Evolutionary conservation across 805 yeast species (phyloP).

Genomic region (Ogataea siamensis): DNA sequence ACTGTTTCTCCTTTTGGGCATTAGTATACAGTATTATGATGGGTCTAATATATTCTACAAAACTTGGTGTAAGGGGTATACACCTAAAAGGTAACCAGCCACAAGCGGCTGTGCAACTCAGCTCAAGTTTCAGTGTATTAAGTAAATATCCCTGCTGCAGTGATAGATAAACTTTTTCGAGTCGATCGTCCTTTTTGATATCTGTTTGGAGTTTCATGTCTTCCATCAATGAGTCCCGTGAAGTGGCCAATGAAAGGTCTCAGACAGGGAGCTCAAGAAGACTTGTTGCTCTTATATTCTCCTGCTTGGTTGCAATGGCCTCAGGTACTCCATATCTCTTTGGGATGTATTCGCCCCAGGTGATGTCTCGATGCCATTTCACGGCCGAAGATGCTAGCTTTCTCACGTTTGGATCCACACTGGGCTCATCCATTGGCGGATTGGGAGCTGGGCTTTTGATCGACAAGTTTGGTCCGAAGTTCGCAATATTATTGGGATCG

Average conservation of each 20-base stretch:
- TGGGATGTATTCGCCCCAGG: slow-evolving; percentile 75
- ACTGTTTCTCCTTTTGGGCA: slow-evolving; percentile 10
- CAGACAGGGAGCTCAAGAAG: slow-evolving; percentile 1
- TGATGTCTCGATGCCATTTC: slow-evolving; percentile 53
- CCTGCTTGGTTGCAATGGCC: slow-evolving; percentile 39
- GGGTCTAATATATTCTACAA: no score
- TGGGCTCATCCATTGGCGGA: slow-evolving; percentile 71
- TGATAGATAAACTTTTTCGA: slow-evolving; percentile 3
- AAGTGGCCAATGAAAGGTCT: not conserved
- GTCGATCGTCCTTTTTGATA: slow-evolving; percentile 4
- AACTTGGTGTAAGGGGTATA: no score
- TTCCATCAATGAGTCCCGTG: not conserved
- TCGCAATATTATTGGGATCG: slow-evolving; percentile 55
- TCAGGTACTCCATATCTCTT: slow-evolving; percentile 76
- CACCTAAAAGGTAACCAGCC: no score
- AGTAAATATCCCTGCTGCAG: no score
- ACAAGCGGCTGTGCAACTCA: no score
- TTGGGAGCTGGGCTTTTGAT: slow-evolving; percentile 68
- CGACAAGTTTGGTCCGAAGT: slow-evolving; percentile 57
- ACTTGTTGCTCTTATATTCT: slow-evolving; percentile 12
- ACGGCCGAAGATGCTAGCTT: slow-evolving; percentile 62
- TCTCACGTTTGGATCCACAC: slow-evolving; percentile 56
- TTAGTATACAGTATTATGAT: no score
- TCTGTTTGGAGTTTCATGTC: slow-evolving; percentile 10
- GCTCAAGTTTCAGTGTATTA: no score